Base-by-base conservation (phyloP, 805 yeast genomes). In the Wickerhamiella sergipiensis region DNA sequence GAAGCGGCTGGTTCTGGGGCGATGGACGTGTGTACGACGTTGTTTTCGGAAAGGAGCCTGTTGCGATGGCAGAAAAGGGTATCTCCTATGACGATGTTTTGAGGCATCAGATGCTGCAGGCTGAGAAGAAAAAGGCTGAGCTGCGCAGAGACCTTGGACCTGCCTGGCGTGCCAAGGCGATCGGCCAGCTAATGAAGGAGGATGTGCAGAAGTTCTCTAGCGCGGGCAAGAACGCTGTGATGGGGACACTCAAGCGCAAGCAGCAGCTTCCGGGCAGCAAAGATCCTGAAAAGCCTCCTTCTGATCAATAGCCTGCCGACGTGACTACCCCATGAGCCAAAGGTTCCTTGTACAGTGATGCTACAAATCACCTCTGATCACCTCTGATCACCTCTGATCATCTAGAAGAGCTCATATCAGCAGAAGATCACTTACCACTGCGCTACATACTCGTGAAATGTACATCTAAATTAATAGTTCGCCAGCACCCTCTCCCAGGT, bases 1-100 rank as follows among this genome's bases (percentile, higher is more conserved):
- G 95, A 57, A 81, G 79, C 59, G 95, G 95, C 12, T 86, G 87
- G 72, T 86, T 84, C 68, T 86, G 95, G 95, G 89, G 92, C 33
- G 95, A 86, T 64, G 95, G 95, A 15, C 72, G 95, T 53, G 83
- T 86, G 1, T 83, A 81, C 66, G 95, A 86, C 64, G 75, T 78
- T 49, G 59, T 86, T n/a, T 83, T 86, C 58, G 92, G 94, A 21
- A 81, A 83, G 61, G 92, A 85, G 61, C 67, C 84, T 1, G 63
- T 85, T n/a, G 82, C 80, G 17, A 81, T 77, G 52, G 89, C 92
- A 2, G 90, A 85, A 63, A 77, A 75, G 47, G 87, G 85, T 10
- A 65, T 80, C 52, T 75, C 79, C 15, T 73, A 80, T 61, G 82
- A 81, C 61, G 81, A 75, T 59, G 74, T 77, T 64, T 64, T 76